Percentiles rank a stretch among this genome's conserved stretches.
Conservation (phyloP, 2,329 filamentous ascomycete genomes). For the Verticillium klebahnii region DNA sequence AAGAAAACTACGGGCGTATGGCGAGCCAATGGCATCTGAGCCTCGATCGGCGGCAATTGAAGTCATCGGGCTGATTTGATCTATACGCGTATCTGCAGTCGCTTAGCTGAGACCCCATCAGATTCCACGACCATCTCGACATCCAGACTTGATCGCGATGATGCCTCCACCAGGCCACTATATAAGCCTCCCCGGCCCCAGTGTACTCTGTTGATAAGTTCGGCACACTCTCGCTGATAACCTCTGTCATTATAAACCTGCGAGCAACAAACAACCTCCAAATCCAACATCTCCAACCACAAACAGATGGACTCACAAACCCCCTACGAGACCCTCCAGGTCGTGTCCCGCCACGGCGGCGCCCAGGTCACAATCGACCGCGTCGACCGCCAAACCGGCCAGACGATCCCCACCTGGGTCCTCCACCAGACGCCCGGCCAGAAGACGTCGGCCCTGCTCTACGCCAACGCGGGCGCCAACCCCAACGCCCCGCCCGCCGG, state of each 20-base stretch:
- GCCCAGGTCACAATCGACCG: slow-evolving; percentile 8
- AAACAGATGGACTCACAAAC: not conserved
- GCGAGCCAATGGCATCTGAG: no score
- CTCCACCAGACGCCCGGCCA: slow-evolving; percentile 5
- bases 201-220: no score
- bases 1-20: no score
- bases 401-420: slow-evolving; percentile 5
- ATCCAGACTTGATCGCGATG: not conserved
- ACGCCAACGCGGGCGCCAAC: not conserved
- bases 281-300: not conserved
- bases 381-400: slow-evolving; percentile 3
- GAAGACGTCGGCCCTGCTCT: slow-evolving; percentile 1
- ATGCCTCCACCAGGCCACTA: no score
- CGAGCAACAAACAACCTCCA: not conserved
- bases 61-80: not conserved
- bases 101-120: not conserved
- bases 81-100: not conserved
- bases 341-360: not conserved
- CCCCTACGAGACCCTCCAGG: not conserved
- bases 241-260: no score
- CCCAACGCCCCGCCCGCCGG: not conserved
- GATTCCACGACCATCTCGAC: not conserved
- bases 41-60: no score
- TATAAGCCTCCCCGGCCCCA: no score
- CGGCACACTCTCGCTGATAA: no score